Percentiles rank a stretch among this genome's conserved stretches.
These are phyloP conservation scores for Pichia thaimueangensis DNA, from an alignment of 805 yeast genomes.

Conservation along the genomic window DNA sequence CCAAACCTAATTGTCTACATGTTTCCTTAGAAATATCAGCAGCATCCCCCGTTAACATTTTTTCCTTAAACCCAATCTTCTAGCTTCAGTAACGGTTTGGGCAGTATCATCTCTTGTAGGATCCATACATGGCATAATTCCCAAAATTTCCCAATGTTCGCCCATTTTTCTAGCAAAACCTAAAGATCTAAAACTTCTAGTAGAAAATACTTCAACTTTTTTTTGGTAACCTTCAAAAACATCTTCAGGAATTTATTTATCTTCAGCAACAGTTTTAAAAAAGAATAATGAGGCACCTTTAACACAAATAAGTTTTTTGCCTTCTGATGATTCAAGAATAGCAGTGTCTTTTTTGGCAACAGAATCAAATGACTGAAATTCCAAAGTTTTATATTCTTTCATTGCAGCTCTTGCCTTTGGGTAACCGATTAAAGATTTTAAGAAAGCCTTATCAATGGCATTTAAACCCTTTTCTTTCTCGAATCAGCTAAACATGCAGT, in stretches of 20 bases:
- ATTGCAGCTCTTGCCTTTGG: conserved; percentile 92
- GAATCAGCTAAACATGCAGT: conserved; percentile 98
- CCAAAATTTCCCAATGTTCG: conserved; percentile 96
- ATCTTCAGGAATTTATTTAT: conserved; percentile 93
- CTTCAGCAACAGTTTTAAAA: conserved; percentile 93
- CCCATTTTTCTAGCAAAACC: conserved; percentile 99
- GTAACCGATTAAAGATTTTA: conserved; percentile 79
- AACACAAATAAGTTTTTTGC: conserved; percentile 91
- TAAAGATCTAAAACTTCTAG: conserved; percentile 96
- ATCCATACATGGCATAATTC: conserved; percentile 98
- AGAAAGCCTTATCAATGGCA: conserved; percentile 95
- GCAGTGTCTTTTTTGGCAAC: conserved; percentile 96
- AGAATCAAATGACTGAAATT: conserved; percentile 97
- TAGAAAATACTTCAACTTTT: conserved; percentile 96
- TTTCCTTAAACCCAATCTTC: conserved; percentile 86
- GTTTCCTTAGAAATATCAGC: conserved; percentile 98
- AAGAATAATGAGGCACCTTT: conserved; percentile 98
- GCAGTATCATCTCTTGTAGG: conserved; percentile 99
- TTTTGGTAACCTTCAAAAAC: conserved; percentile 90
- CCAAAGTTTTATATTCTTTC: conserved; percentile 88
- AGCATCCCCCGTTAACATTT: conserved; percentile 99
- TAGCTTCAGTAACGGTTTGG: conserved; percentile 87
- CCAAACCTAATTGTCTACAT: conserved; percentile 94
- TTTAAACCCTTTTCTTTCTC: conserved; percentile 97
- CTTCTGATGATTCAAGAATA: conserved; percentile 91